A percentile compares a stretch with the other conserved stretches of the same genome.
Conservation (phyloP, 257 asterid genomes). For the Lantana camara region DNA sequence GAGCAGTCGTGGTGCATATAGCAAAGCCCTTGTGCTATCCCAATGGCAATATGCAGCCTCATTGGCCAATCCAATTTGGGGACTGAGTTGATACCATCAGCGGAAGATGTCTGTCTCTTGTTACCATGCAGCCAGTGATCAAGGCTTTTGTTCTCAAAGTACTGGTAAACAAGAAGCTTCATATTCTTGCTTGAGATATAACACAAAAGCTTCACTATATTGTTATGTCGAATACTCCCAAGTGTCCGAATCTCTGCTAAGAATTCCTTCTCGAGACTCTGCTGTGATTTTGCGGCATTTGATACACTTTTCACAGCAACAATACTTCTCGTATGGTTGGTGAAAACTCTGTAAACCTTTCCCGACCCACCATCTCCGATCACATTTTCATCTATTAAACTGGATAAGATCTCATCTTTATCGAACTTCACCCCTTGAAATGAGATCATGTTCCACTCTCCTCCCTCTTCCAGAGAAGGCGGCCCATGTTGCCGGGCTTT, state of each 20-base stretch:
- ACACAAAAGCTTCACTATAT: conserved; percentile 66
- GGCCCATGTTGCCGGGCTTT: not conserved
- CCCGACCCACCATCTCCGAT: conserved; percentile 72
- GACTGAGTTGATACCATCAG: not conserved
- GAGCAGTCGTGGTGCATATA: conserved; percentile 71
- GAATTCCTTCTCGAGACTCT: conserved; percentile 56
- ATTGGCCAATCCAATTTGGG: conserved; percentile 58
- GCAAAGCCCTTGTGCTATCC: conserved; percentile 68
- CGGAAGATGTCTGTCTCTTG: conserved; percentile 24
- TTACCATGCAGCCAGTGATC: conserved; percentile 57
- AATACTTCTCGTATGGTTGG: conserved; percentile 30
- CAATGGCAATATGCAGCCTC: conserved; percentile 61
- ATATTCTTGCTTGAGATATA: conserved; percentile 50
- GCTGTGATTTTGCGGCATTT: conserved; percentile 39
- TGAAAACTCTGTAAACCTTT: conserved; percentile 47
- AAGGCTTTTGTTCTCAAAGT: conserved; percentile 60
- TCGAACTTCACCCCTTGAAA: conserved; percentile 50
- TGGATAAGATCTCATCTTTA: conserved; percentile 44
- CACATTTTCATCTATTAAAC: conserved; percentile 51
- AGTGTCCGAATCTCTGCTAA: conserved; percentile 61
- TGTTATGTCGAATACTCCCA: conserved; percentile 60
- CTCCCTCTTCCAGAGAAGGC: not conserved
- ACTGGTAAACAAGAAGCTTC: conserved; percentile 65
- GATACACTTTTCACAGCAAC: conserved; percentile 63
- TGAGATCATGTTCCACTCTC: conserved; percentile 26